These are phyloP conservation scores for Sclerotinia glacialis DNA, from an alignment of 2,329 filamentous ascomycete genomes.

Conservation along the genomic window DNA sequence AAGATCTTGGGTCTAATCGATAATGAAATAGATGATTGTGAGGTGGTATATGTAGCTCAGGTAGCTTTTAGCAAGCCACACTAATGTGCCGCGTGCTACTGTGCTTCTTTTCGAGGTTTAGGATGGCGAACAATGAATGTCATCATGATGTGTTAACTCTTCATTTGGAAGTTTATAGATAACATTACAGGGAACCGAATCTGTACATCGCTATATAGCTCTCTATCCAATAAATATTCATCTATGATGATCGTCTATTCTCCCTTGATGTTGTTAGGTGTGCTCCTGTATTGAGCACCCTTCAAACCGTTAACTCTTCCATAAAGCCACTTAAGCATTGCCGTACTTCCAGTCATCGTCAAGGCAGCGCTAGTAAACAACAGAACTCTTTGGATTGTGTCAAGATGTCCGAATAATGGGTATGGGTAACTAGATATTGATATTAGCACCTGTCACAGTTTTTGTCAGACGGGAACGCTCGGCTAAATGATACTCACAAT, in stretches of 20 bases:
- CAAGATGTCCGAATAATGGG: slow-evolving; percentile 72
- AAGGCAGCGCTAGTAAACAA: slow-evolving; percentile 69
- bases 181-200: neutral
- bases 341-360: slow-evolving; percentile 69
- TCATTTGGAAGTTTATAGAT: too few species aligned
- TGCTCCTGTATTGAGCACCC: slow-evolving; percentile 38
- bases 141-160: too few species aligned
- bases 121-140: too few species aligned
- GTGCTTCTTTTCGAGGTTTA: neutral
- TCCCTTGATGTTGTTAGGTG: slow-evolving; percentile 17
- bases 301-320: slow-evolving; percentile 60
- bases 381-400: slow-evolving; percentile 60
- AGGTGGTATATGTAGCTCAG: neutral
- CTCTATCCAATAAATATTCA: neutral
- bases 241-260: neutral
- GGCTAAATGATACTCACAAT: slow-evolving; percentile 47
- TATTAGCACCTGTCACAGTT: slow-evolving; percentile 17
- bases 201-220: neutral
- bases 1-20: neutral
- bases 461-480: neutral
- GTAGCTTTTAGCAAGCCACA: neutral
- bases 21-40: neutral
- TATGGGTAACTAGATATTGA: slow-evolving; percentile 70
- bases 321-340: slow-evolving; percentile 68
- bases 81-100: neutral